Base-by-base conservation (phyloP, 192 early-diverging fungal species). In the Chytriomyces sp. region DNA sequence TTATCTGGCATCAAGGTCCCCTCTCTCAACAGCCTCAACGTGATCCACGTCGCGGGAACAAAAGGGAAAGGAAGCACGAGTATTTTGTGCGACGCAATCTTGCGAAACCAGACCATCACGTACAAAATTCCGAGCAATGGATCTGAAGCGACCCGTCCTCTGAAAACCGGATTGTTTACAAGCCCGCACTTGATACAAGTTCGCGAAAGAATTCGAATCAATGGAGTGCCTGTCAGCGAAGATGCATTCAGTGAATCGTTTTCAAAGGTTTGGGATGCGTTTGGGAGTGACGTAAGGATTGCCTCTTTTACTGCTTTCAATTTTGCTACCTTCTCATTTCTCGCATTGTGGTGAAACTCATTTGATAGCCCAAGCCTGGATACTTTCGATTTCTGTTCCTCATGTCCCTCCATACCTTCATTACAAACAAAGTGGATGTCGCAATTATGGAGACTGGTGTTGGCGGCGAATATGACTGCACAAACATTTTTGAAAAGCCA, bases 351-450 rank as follows among this genome's bases (percentile, higher is more conserved):
- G 1, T 23, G 2, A 65, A 65, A 65, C 13, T 23, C 35, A 75
- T 35, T 4, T 1, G 26, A 35, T 6, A 23, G 47, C 9, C 67
- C 28, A 89, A 82, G 45, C 92, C 96, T 20, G 87, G 88, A 28
- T 99, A 99, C 77, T 99, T 98, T 72, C 83, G 96, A 65, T 97
- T 90, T 82, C 83, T 99, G 74, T 96, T 95, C 5, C 80, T 97
- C 48, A 83, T 99, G 84, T 94, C 97, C 0, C 93, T 93, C 67
- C 96, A 98, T 81, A 84, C 85, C 5, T 97, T 99, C 79, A 81
- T 95, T 72, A 82, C 82, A 18, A 94, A 97, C 9, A 59, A 75
- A 61, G 77, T 95, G 1, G 93, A 95, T 62, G 84, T 91, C 45
- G 91, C 88, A 3, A 86, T 96, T 5, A 74, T 96, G n/a, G 95